A percentile compares a stretch with the other conserved stretches of the same genome.
These are phyloP conservation scores for Amanita pseudoporphyria DNA, from an alignment of 768 basidiomycete genomes.

Conservation along the genomic window DNA sequence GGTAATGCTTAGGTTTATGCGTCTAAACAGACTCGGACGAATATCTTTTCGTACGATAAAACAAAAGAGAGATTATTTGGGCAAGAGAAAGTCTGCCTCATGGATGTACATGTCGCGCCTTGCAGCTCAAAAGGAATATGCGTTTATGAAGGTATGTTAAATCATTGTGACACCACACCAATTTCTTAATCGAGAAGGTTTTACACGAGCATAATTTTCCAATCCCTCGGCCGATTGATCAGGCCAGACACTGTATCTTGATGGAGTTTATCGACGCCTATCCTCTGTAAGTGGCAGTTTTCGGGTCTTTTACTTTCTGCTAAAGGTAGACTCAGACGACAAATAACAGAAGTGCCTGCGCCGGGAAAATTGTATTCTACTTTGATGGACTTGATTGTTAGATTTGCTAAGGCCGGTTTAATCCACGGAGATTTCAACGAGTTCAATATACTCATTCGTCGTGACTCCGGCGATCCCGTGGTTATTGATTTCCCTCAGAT, in stretches of 20 bases:
- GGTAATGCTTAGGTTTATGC: neutral
- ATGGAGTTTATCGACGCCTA: conserved; percentile 97
- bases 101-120: conserved; percentile 99
- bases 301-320: neutral
- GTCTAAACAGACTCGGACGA: conserved; percentile 69
- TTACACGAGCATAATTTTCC: conserved; percentile 89
- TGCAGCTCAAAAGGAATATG: conserved; percentile 96
- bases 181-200: conserved; percentile 39
- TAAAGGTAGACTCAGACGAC: conserved; percentile 47
- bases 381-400: conserved; percentile 94
- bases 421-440: conserved; percentile 99
- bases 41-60: conserved; percentile 97
- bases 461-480: conserved; percentile 64
- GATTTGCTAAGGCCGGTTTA: conserved; percentile 87
- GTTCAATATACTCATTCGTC: conserved; percentile 92
- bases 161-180: neutral
- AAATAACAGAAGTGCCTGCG: conserved; percentile 72
- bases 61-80: conserved; percentile 91
- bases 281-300: conserved; percentile 57
- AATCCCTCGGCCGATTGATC: conserved; percentile 89
- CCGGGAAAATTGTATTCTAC: conserved; percentile 87
- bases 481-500: conserved; percentile 99
- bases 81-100: conserved; percentile 89
- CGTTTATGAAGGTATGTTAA: conserved; percentile 84
- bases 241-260: conserved; percentile 87